Base-by-base conservation (phyloP, 495 filamentous ascomycete species). In the Trichoderma gamsii region DNA sequence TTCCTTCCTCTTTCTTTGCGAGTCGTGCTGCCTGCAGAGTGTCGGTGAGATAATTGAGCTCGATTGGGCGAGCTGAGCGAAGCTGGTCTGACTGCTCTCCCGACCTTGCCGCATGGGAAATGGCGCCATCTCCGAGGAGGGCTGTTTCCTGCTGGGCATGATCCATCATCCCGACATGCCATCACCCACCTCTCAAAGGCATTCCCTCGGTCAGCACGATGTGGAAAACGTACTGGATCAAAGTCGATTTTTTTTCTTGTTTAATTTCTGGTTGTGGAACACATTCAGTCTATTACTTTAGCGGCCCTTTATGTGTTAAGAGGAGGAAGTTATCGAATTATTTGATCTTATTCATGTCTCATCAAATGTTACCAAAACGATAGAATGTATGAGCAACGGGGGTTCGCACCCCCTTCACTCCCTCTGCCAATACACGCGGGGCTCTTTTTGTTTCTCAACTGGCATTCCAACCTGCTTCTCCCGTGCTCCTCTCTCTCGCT, bases 361-460 rank as follows among this genome's bases (percentile, higher is more conserved):
- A 23, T 61, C 27, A 27, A 61, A 61, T 32, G 56, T 61, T 61
- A 61, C 56, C 23, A 61, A 61, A 29, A 21, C 56, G 56, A 61
- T 61, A 61, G 56, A 61, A 29, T 61, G 56, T 61, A 61, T 25
- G 56, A 61, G 56, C 56, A 61, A 61, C 16, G 56, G 56, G 56
- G 56, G 56, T 61, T 61, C 56, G 27, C 56, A 61, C 56, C 56
- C 56, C 56, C 56, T 61, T 61, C 56, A 61, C 56, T 61, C 56
- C 56, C 56, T 61, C 56, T 61, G 56, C 56, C 56, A 21, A 38
- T 61, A 61, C 56, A 61, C 56, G 56, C 27, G 56, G 56, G 56
- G 56, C 27, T 29, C 25, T 56, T 38, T 9, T 61, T 61, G 56
- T 21, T 32, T 32, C 25, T 61, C 56, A 27, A 61, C 27, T 61